Conservation (phyloP, 2,329 filamentous ascomycete genomes). For the Xylaria sp. region DNA sequence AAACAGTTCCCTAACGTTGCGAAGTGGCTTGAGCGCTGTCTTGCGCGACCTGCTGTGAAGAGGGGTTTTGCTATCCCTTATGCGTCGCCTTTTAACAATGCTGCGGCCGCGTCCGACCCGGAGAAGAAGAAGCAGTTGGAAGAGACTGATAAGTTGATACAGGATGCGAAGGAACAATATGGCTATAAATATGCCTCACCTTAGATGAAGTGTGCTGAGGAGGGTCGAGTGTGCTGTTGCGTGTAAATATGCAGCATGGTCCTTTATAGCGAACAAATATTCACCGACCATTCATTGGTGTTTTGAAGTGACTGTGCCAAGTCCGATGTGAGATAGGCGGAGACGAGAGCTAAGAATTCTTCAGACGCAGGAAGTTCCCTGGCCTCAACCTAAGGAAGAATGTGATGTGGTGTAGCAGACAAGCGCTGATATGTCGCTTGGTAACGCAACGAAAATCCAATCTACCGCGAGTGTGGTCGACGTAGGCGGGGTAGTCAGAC, state of each 20-base stretch:
- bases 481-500: neutral
- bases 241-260: neutral
- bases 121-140: slow-evolving; percentile 59
- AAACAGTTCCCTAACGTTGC: slow-evolving; percentile 71
- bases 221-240: neutral
- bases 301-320: neutral
- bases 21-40: slow-evolving; percentile 74
- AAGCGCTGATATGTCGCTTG: neutral
- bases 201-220: slow-evolving; percentile 35
- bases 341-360: neutral
- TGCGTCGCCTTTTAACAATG: slow-evolving; percentile 56
- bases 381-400: too few species aligned
- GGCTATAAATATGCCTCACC: slow-evolving; percentile 61
- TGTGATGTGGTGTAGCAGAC: too few species aligned
- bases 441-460: neutral
- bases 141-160: slow-evolving; percentile 51
- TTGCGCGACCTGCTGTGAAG: slow-evolving; percentile 68
- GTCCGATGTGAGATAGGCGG: neutral
- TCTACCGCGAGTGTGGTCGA: neutral
- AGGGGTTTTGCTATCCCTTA: slow-evolving; percentile 72
- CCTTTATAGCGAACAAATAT: neutral
- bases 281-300: neutral
- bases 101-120: slow-evolving; percentile 56
- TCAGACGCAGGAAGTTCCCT: too few species aligned
- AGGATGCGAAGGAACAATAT: slow-evolving; percentile 58